phyloP scores from a whole-genome alignment of 805 yeast genomes.

The Groenewaldozyma salmanticensis region DNA sequence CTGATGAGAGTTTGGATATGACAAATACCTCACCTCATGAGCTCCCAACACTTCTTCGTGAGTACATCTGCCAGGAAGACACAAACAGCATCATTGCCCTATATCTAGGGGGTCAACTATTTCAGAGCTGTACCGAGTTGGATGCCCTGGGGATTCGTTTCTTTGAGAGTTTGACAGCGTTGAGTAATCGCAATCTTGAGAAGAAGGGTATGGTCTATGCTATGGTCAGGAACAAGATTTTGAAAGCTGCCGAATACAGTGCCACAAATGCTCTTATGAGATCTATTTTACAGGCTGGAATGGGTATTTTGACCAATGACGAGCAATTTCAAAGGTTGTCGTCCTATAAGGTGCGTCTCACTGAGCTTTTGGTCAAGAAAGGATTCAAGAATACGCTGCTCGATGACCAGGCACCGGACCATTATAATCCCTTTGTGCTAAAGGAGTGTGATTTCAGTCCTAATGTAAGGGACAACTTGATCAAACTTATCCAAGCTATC shows the following conservation, averaged over 20 bases:
- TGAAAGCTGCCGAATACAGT: constrained; percentile 13
- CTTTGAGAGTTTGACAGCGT: constrained; percentile 12
- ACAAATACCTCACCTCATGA: background rate
- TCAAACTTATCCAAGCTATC: background rate
- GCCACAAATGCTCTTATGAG: constrained; percentile 10
- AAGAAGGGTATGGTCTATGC: constrained; percentile 17
- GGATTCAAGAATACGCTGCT: constrained; percentile 11
- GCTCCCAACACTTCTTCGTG: constrained; percentile 16
- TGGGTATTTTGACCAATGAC: constrained; percentile 9
- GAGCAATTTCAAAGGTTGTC: constrained; percentile 11
- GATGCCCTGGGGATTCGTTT: constrained; percentile 17
- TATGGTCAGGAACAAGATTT: constrained; percentile 12
- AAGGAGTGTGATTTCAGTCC: background rate
- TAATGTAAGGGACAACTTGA: background rate
- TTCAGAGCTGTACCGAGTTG: constrained; percentile 12
- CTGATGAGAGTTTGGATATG: constrained; percentile 15
- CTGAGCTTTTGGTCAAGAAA: constrained; percentile 4
- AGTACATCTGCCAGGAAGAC: constrained; percentile 13
- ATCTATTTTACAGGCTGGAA: constrained; percentile 11
- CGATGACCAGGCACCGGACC: background rate
- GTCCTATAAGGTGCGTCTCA: constrained; percentile 7
- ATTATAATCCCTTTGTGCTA: background rate
- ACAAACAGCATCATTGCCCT: constrained; percentile 15
- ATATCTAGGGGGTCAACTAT: constrained; percentile 19
- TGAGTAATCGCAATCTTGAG: constrained; percentile 10